Base-by-base conservation (phyloP, 2,329 filamentous ascomycete species). In the Pyrenophora graminea region DNA sequence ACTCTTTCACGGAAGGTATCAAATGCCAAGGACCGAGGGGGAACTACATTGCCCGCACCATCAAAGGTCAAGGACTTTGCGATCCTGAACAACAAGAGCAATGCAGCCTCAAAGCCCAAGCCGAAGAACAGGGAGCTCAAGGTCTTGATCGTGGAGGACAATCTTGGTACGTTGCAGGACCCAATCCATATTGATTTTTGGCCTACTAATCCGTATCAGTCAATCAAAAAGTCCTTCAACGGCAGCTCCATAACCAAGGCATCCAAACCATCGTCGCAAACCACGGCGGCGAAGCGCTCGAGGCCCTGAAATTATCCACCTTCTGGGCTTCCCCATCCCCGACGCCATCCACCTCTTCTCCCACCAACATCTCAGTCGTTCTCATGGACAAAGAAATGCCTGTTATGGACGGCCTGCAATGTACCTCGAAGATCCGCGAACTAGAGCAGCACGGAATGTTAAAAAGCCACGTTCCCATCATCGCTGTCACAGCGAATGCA, bases 261-360 rank as follows among this genome's bases (percentile, higher is more conserved):
- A 77, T 77, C 41, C 67, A 72, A 33, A 77, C 78, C 12, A 69
- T 74, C 41, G 74, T 80, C 1, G 77, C 77, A 10, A 80, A 80
- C 52, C 78, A 80, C 56, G 77, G 79, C 47, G 79, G 77, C 21
- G 78, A 80, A 61, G 76, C 76, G 5, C 69, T 80, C 3, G 76
- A 78, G 23, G 64, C 67, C 12, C 68, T 80, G 12, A 74, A 71
- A 49, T 65, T 73, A 36, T 76, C 74, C 1, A 73, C 68, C 1
- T 79, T 75, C 56, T 79, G 74, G 50, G 50, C 50, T 70, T 63
- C 67, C 19, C 67, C 66, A 12, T 64, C 65, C 15, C 55, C 54
- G 6, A 42, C 62, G 4, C 47, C 57, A 27, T 64, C 68, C 9
- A 37, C 55, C 6, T 42, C 39, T 8, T n/a, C 39, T 2, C 10